Evolutionary conservation across 352 stramenopile species (phyloP).

Genomic region (Phytophthora parvispora): DNA sequence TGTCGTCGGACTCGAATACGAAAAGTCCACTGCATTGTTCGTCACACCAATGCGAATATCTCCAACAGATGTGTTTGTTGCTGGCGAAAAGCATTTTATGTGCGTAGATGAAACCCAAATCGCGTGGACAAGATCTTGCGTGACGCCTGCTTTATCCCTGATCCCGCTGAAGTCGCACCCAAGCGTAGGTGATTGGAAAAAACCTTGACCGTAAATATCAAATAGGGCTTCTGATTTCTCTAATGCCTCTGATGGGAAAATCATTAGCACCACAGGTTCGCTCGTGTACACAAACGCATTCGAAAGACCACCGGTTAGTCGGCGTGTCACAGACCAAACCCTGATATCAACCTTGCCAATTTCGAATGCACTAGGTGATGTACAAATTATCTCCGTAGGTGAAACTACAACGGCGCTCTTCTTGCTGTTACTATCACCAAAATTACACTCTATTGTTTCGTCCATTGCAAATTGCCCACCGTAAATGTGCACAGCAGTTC

Average conservation of each 20-base stretch:
- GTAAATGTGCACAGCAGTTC: constrained; percentile 67
- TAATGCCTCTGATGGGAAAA: constrained; percentile 53
- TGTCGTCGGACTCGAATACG: constrained; percentile 17
- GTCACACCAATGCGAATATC: constrained; percentile 46
- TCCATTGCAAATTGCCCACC: constrained; percentile 57
- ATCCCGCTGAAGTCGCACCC: constrained; percentile 48
- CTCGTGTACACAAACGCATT: constrained; percentile 63
- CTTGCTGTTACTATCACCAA: constrained; percentile 36
- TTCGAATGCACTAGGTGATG: constrained; percentile 28
- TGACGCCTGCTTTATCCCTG: background rate
- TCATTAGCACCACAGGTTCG: constrained; percentile 36
- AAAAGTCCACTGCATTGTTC: constrained; percentile 63
- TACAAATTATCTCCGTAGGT: constrained; percentile 48
- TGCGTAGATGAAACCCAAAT: constrained; percentile 63
- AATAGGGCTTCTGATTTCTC: constrained; percentile 56
- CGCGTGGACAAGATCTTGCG: constrained; percentile 12
- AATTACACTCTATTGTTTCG: constrained; percentile 61
- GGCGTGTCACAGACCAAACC: constrained; percentile 35
- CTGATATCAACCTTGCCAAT: constrained; percentile 37
- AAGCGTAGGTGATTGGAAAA: constrained; percentile 58
- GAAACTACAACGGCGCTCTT: constrained; percentile 61
- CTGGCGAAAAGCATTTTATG: constrained; percentile 58
- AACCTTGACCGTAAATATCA: constrained; percentile 69
- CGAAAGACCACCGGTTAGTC: constrained; percentile 29
- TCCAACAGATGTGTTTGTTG: constrained; percentile 23